A percentile compares a stretch with the other conserved stretches of the same genome.
Conservation (phyloP, 2,329 filamentous ascomycete species). For the Pseudogymnoascus sp. region DNA sequence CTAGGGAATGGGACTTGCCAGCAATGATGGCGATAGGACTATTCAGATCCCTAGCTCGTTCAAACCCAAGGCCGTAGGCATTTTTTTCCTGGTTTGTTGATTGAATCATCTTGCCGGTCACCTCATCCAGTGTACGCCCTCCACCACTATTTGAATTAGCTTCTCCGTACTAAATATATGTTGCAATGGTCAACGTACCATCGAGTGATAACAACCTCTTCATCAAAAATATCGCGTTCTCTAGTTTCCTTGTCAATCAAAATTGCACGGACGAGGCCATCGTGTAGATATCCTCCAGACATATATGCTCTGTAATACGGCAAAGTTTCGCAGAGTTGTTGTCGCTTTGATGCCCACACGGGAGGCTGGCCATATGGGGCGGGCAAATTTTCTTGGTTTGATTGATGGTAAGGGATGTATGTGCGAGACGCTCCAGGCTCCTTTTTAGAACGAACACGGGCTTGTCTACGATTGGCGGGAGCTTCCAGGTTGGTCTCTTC, state of each 20-base stretch:
- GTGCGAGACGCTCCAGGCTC: background rate
- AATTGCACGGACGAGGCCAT: constrained; percentile 45
- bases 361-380: constrained; percentile 28
- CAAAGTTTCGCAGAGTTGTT: constrained; percentile 55
- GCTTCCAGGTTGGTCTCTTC: background rate
- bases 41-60: constrained; percentile 37
- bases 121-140: constrained; percentile 38
- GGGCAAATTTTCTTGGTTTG: background rate
- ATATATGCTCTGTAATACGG: constrained; percentile 55
- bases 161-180: background rate
- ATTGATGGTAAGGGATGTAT: background rate
- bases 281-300: constrained; percentile 45
- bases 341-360: constrained; percentile 50
- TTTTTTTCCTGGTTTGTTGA: constrained; percentile 37
- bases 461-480: background rate
- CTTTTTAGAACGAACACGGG: background rate
- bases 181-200: constrained; percentile 37
- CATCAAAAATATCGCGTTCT: constrained; percentile 47
- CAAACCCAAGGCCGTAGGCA: constrained; percentile 32
- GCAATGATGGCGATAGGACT: constrained; percentile 48
- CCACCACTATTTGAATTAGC: constrained; percentile 40
- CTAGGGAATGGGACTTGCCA: constrained; percentile 32
- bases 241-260: constrained; percentile 49
- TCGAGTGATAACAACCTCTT: constrained; percentile 54
- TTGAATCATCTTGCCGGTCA: constrained; percentile 36